phyloP scores from a whole-genome alignment of 805 yeast species.

The Cyberlindnera sargentensis region DNA sequence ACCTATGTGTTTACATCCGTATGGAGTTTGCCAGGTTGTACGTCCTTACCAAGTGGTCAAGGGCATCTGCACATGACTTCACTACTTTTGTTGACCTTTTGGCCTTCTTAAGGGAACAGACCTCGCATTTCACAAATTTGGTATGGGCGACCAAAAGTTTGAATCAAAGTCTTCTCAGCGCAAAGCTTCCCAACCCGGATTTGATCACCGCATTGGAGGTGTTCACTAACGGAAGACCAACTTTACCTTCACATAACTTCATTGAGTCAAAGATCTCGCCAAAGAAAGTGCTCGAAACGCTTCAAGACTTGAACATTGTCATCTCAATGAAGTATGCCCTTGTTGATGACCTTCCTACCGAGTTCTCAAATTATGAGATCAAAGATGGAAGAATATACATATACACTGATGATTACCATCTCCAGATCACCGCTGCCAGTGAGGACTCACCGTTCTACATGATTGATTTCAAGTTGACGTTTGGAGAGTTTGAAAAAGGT shows the following conservation, averaged over 20 bases:
- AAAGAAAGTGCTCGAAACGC: constrained; percentile 51
- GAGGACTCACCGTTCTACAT: constrained; percentile 66
- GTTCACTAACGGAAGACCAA: constrained; percentile 69
- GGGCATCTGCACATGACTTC: constrained; percentile 62
- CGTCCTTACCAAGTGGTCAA: constrained; percentile 82
- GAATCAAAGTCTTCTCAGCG: constrained; percentile 69
- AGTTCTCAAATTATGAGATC: constrained; percentile 56
- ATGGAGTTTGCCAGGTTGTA: constrained; percentile 81
- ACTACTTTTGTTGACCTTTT: constrained; percentile 76
- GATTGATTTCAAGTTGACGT: constrained; percentile 60
- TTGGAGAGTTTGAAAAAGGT: constrained; percentile 18
- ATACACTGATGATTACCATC: constrained; percentile 59
- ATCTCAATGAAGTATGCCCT: constrained; percentile 71
- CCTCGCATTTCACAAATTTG: constrained; percentile 55
- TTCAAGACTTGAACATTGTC: constrained; percentile 64
- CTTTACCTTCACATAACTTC: constrained; percentile 56
- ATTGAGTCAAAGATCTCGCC: constrained; percentile 43
- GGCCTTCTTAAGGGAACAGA: constrained; percentile 85
- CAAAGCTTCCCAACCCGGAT: constrained; percentile 91
- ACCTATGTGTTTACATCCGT: constrained; percentile 62
- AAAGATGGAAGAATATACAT: constrained; percentile 66
- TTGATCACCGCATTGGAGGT: constrained; percentile 83
- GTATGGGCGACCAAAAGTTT: constrained; percentile 62
- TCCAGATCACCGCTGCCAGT: constrained; percentile 72
- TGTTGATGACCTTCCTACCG: constrained; percentile 51